Evolutionary conservation across 2,329 filamentous ascomycete genomes (phyloP).

Genomic region (Cladosporium phlei): DNA sequence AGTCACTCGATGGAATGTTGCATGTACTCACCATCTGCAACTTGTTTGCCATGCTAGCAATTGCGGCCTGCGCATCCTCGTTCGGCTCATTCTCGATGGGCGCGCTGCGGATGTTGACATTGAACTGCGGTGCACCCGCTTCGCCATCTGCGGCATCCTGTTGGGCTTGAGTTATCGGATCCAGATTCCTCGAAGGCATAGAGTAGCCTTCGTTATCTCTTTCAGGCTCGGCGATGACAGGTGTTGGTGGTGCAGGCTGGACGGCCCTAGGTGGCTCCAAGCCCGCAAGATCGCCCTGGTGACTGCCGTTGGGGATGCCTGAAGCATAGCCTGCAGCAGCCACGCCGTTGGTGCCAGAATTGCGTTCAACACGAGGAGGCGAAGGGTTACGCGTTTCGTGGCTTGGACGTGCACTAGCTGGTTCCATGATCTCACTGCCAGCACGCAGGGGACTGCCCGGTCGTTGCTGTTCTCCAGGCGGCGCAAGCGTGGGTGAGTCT

Average conservation of each 20-base stretch:
- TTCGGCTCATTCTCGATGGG: constrained; percentile 74
- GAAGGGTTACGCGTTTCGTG: neutral
- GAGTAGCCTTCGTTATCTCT: constrained; percentile 69
- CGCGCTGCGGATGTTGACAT: constrained; percentile 72
- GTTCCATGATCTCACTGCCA: constrained; percentile 29
- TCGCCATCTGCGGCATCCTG: constrained; percentile 54
- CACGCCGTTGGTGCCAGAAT: neutral
- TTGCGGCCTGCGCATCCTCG: constrained; percentile 61
- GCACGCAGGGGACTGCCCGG: constrained; percentile 29
- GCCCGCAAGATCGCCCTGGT: constrained; percentile 32
- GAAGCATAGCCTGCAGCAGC: constrained; percentile 14
- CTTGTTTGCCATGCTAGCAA: constrained; percentile 71
- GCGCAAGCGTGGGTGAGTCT: constrained; percentile 46
- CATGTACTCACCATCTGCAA: constrained; percentile 56
- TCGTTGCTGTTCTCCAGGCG: constrained; percentile 26
- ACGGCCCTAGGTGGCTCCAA: constrained; percentile 28
- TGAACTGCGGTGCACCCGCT: constrained; percentile 61
- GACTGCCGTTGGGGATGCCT: constrained; percentile 27
- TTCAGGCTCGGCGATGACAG: constrained; percentile 7
- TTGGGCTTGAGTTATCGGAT: constrained; percentile 64
- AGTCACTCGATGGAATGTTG: neutral
- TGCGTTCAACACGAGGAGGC: neutral
- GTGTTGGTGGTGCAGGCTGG: constrained; percentile 16
- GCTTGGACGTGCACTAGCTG: constrained; percentile 11
- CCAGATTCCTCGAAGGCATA: constrained; percentile 60